Conservation (phyloP, 768 basidiomycete genomes). For the Crassisporium funariophilum region DNA sequence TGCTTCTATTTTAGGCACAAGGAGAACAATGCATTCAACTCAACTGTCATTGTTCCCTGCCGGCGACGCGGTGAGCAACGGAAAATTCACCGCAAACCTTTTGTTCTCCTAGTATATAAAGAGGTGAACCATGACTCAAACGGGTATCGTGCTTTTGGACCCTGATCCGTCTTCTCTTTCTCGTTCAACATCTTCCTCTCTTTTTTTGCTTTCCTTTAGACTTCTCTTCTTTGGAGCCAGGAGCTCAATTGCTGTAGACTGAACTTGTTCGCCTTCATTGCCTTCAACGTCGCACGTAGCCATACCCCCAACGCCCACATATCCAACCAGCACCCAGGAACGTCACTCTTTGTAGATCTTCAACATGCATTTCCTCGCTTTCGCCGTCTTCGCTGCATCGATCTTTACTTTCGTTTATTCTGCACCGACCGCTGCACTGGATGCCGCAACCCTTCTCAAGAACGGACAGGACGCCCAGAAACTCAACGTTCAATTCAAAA, state of each 20-base stretch:
- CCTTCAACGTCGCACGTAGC: no score
- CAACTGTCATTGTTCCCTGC: no score
- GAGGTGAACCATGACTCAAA: background rate
- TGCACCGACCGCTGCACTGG: slow-evolving; percentile 38
- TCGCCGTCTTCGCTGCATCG: slow-evolving; percentile 19
- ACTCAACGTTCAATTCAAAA: slow-evolving; percentile 49
- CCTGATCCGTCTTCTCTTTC: background rate
- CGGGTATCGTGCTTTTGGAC: background rate
- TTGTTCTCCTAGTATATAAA: background rate
- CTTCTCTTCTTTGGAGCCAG: slow-evolving; percentile 31
- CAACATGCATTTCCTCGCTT: slow-evolving; percentile 21
- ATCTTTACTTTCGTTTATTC: slow-evolving; percentile 27
- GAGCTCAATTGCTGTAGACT: slow-evolving; percentile 29
- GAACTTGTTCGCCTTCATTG: no score
- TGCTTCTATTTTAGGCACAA: background rate
- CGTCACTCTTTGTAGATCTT: no score
- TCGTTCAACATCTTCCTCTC: slow-evolving; percentile 6
- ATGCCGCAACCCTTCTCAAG: slow-evolving; percentile 42
- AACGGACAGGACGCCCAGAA: slow-evolving; percentile 55
- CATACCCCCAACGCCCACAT: no score
- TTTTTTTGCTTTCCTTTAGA: slow-evolving; percentile 12
- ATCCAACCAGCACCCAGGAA: no score
- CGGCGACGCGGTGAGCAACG: background rate
- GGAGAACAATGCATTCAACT: background rate
- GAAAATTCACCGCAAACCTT: background rate